Conservation (phyloP, 2,329 filamentous ascomycete species). For the Colletotrichum caudatum region DNA sequence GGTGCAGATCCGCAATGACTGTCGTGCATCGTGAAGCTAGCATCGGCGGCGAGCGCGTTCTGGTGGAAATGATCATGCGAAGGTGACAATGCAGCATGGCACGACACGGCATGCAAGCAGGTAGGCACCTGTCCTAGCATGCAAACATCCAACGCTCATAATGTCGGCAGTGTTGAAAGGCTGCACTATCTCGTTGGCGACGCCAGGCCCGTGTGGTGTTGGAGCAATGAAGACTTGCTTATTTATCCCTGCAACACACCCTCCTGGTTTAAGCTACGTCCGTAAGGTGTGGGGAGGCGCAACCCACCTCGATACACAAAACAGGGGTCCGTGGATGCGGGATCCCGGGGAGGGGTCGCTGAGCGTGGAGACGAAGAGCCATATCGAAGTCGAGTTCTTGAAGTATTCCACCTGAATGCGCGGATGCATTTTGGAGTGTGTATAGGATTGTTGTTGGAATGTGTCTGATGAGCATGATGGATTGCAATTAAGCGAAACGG, state of each 20-base stretch:
- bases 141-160: neutral
- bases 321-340: conserved; percentile 13
- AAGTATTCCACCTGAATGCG: no score
- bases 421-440: neutral
- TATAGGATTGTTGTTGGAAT: neutral
- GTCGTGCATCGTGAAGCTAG: neutral
- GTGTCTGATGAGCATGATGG: neutral
- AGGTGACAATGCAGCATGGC: neutral
- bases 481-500: neutral
- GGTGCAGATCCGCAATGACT: neutral
- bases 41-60: neutral
- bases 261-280: conserved; percentile 27
- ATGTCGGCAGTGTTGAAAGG: neutral
- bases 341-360: conserved; percentile 4
- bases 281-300: conserved; percentile 6
- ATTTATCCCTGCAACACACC: conserved; percentile 18
- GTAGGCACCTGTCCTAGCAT: neutral
- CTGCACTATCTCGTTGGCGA: neutral
- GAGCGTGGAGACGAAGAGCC: neutral
- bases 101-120: neutral
- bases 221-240: neutral
- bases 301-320: conserved; percentile 13
- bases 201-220: neutral
- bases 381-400: neutral
- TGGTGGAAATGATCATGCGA: neutral